A percentile compares a stretch with the other conserved stretches of the same genome.
Evolutionary conservation across 192 early-diverging fungal genomes (phyloP).

Genomic region (Funneliformis geosporum): DNA sequence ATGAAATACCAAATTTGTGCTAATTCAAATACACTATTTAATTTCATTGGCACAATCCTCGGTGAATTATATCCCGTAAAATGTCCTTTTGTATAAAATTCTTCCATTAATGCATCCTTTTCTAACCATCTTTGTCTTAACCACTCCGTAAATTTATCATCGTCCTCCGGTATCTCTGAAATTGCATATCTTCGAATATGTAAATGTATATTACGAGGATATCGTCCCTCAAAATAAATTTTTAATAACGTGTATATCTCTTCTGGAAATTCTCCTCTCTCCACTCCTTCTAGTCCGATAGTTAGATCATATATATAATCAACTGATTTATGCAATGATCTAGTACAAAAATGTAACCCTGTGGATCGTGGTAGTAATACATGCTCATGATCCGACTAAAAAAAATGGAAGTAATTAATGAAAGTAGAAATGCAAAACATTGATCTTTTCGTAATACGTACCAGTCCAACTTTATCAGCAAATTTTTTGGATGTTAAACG

Average conservation of each 20-base stretch:
- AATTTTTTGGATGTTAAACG: conserved; percentile 66
- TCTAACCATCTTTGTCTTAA: conserved; percentile 73
- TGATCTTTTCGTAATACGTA: conserved; percentile 28
- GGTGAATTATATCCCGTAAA: conserved; percentile 55
- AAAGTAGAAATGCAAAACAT: not conserved
- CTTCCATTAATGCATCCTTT: conserved; percentile 80
- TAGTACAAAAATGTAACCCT: conserved; percentile 74
- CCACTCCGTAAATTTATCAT: conserved; percentile 75
- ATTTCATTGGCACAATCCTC: not conserved
- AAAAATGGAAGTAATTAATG: not conserved
- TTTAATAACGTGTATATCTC: conserved; percentile 78
- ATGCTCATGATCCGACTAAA: conserved; percentile 60
- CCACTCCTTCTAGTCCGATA: conserved; percentile 82
- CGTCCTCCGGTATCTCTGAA: conserved; percentile 68
- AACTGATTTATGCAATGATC: conserved; percentile 63
- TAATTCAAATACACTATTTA: conserved; percentile 23
- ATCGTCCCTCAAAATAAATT: conserved; percentile 70
- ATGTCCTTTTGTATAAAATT: conserved; percentile 74
- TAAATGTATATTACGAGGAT: conserved; percentile 81
- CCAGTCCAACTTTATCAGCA: conserved; percentile 67
- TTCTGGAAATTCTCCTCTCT: conserved; percentile 74
- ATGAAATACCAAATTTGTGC: conserved; percentile 29
- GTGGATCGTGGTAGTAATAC: conserved; percentile 85
- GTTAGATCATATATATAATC: conserved; percentile 87
- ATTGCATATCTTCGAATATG: conserved; percentile 71